Evolutionary conservation across 2,329 filamentous ascomycete genomes (phyloP), one percentile per base, ranked within the genome.

Genomic region (Colletotrichum sansevieriae): DNA sequence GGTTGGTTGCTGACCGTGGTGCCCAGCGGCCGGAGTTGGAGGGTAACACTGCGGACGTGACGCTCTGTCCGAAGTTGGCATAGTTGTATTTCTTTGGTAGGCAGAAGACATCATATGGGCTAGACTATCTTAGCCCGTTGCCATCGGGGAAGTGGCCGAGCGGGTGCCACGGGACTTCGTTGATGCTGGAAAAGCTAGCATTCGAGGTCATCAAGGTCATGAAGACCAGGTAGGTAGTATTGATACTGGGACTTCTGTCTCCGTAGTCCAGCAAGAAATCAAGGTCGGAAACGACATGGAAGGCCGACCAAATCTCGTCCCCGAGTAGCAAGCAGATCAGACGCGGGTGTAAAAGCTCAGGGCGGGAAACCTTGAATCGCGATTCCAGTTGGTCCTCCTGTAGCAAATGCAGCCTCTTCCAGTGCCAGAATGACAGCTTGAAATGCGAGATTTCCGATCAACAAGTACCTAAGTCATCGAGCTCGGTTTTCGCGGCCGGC

Each of bases 131-230:
- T 25, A 15, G 61, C 20, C 29, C 65, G 18, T n/a, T 15, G 2
- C 25, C n/a, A 58, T 68, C 61, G 54, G 61, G 20, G 46, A 7
- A 59, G 10, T 46, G 22, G 55, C 47, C 54, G 41, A 65, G 46
- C 49, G 60, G 18, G 41, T 33, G 39, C 22, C 18, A 41, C 6
- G 65, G 35, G 11, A 55, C 46, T 39, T 55, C 22, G 46, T 39
- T 47, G 54, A 65, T 37, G 52, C 37, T 54, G 22, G 39, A 47
- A 55, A 54, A 15, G 25, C 25, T 20, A 12, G 18, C 13, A 33
- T 44, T 52, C 22, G 13, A 39, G 25, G 29, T 46, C 29, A 25
- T 5, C 5, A 25, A 25, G 4, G 25, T 25, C 25, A 25, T 5
- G 25, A 25, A 25, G 25, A 25, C 25, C 25, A 25, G 25, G 25